These are phyloP conservation scores for Talaromyces stipitatus DNA, from an alignment of 495 filamentous ascomycete species.

Conservation along the genomic window DNA sequence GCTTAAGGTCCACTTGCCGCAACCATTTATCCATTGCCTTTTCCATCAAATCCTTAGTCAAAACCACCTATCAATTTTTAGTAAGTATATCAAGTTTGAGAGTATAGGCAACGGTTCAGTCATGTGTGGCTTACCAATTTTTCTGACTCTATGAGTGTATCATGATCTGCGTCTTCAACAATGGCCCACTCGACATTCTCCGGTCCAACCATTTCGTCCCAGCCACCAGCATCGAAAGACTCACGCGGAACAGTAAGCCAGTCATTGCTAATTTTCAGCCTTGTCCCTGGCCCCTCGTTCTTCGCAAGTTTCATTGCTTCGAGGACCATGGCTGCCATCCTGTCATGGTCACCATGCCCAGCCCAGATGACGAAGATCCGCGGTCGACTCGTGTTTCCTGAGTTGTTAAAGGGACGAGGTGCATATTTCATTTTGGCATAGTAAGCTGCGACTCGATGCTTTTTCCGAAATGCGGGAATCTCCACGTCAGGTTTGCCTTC, in stretches of 20 bases:
- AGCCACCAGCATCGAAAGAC: conserved; percentile 11
- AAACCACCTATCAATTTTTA: conserved; percentile 5
- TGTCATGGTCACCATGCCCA: conserved; percentile 12
- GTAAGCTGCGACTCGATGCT: conserved; percentile 6
- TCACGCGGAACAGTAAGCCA: conserved; percentile 12
- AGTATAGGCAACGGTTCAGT: neutral
- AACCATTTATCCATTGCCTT: conserved; percentile 9
- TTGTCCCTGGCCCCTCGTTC: conserved; percentile 7
- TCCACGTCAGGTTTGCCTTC: conserved; percentile 6
- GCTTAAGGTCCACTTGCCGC: neutral
- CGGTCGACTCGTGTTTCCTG: conserved; percentile 3
- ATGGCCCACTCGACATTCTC: conserved; percentile 12
- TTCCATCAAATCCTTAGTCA: conserved; percentile 7
- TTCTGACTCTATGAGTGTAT: conserved; percentile 10
- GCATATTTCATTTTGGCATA: conserved; percentile 12
- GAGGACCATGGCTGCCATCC: conserved; percentile 5
- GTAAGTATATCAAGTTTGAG: neutral
- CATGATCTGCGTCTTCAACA: conserved; percentile 11
- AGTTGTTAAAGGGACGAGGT: conserved; percentile 9
- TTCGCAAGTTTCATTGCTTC: conserved; percentile 10
- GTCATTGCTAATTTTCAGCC: conserved; percentile 1
- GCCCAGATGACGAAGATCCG: conserved; percentile 15
- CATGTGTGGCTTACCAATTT: neutral
- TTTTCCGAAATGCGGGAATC: conserved; percentile 2
- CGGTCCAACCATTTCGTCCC: conserved; percentile 13